Evolutionary conservation across 768 basidiomycete species (phyloP), one percentile per base, ranked within the genome.

Genomic region (Amanita rimosa): DNA sequence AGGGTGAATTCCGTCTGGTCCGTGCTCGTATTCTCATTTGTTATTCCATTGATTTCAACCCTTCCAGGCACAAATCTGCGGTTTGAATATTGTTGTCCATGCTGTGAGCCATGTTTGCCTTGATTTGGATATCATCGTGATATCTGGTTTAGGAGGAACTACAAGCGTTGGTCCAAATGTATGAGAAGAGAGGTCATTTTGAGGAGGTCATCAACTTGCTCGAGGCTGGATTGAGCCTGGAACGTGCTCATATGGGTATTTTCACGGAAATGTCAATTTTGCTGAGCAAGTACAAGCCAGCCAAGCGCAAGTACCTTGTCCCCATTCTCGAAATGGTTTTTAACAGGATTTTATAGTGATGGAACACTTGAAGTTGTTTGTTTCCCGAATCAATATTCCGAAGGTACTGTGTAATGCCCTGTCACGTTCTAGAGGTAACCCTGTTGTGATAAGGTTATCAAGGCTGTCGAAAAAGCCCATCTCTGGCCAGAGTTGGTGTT

Each of bases 401-500:
- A 98, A 99, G 78, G 48, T 49, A 11, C 19, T 27, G 27, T 49
- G 9, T 13, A 9, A 22, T 10, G 14, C 22, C 26, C 31, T 34
- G 8, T 35, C 2, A 26, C 2, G n/a, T 10, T 27, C 16, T 14
- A n/a, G 3, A 34, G 22, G 13, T 36, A 31, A 34, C 31, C 19
- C 22, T 43, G 16, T 43, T 17, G n/a, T n/a, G n/a, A 35, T 35
- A 33, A 49, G 48, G 95, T 97, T 59, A 93, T 98, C 73, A 86
- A 84, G 68, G 91, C 93, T 8, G 81, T 94, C 3, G 95, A 98
- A 72, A 88, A 85, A 58, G 93, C 92, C 16, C 96, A 98, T 57
- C 78, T 99, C 40, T 99, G 96, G 96, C 85, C 95, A 9, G 95
- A 98, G 63, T 80, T 99, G 10, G 95, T 99, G 31, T 98, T 95